Evolutionary conservation across 73 alveolate genomes (phyloP).

Genomic region (Paramecium biaurelia): DNA sequence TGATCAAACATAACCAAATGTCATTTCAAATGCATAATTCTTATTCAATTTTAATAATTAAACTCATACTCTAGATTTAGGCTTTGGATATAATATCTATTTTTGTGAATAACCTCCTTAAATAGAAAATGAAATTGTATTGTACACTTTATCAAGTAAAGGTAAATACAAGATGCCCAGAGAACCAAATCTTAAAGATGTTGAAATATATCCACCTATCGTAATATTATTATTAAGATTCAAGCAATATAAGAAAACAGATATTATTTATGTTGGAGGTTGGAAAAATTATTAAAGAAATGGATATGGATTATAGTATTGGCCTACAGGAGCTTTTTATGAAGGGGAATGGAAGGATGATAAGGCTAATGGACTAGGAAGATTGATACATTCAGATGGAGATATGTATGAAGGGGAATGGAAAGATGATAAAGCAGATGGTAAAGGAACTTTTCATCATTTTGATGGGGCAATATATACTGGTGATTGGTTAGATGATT

Average conservation of each 20-base stretch:
- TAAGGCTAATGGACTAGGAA: slow-evolving; percentile 53
- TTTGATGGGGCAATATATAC: slow-evolving; percentile 49
- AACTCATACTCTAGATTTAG: neutral
- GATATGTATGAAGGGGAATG: slow-evolving; percentile 69
- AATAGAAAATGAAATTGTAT: neutral
- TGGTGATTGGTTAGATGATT: slow-evolving; percentile 66
- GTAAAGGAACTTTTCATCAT: slow-evolving; percentile 71
- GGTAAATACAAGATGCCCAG: neutral
- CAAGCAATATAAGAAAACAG: neutral
- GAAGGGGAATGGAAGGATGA: slow-evolving; percentile 51
- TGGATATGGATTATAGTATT: slow-evolving; percentile 56
- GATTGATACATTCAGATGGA: slow-evolving; percentile 52
- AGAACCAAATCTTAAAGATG: neutral
- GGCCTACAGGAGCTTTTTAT: slow-evolving; percentile 37
- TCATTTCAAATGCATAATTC: neutral
- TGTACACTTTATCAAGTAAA: neutral
- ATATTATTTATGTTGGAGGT: slow-evolving; percentile 41
- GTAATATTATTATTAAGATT: neutral
- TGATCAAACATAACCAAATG: neutral
- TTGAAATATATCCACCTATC: neutral
- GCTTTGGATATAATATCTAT: neutral
- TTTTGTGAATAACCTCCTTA: neutral
- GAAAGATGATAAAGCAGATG: slow-evolving; percentile 67
- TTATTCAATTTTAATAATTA: neutral
- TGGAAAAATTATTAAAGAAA: slow-evolving; percentile 34